These are phyloP conservation scores for Carex parvula DNA, from an alignment of 176 grass and related monocot species.

Conservation along the genomic window DNA sequence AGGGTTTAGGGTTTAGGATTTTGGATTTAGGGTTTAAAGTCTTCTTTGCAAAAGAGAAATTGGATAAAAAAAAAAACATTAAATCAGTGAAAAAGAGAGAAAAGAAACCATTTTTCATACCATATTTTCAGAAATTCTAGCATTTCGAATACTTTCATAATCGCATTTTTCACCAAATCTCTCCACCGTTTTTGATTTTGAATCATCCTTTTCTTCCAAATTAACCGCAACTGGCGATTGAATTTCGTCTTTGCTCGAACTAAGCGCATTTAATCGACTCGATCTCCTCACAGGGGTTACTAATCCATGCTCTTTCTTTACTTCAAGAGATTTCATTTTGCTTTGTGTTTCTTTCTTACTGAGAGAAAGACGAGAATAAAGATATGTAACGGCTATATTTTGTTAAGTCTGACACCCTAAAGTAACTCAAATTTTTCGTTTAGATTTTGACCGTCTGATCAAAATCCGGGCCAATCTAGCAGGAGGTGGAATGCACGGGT, in stretches of 20 bases:
- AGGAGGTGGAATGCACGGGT: too few relatives aligned
- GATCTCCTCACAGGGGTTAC: conserved; percentile 51
- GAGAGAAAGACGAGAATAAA: neutral
- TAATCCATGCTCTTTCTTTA: conserved; percentile 22
- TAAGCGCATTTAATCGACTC: conserved; percentile 35
- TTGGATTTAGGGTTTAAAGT: too few relatives aligned
- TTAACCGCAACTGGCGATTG: too few relatives aligned
- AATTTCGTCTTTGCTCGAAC: too few relatives aligned
- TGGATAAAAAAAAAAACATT: neutral
- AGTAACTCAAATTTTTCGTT: too few relatives aligned
- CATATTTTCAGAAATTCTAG: conserved; percentile 71
- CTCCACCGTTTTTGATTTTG: neutral
- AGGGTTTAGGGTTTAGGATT: too few relatives aligned
- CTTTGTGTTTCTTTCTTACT: neutral
- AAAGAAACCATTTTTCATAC: conserved; percentile 28
- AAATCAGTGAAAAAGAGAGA: neutral
- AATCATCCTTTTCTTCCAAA: neutral
- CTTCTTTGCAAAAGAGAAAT: too few relatives aligned
- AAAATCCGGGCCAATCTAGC: too few relatives aligned
- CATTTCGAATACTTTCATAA: conserved; percentile 66
- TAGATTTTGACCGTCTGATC: too few relatives aligned
- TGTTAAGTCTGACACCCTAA: neutral
- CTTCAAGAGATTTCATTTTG: conserved; percentile 59
- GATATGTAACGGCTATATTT: conserved; percentile 25
- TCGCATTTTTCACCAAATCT: conserved; percentile 36